Percentiles rank a stretch among this genome's conserved stretches.
These are phyloP conservation scores for Coelastrella sp. DNA, from an alignment of 139 green algal species.

Conservation along the genomic window DNA sequence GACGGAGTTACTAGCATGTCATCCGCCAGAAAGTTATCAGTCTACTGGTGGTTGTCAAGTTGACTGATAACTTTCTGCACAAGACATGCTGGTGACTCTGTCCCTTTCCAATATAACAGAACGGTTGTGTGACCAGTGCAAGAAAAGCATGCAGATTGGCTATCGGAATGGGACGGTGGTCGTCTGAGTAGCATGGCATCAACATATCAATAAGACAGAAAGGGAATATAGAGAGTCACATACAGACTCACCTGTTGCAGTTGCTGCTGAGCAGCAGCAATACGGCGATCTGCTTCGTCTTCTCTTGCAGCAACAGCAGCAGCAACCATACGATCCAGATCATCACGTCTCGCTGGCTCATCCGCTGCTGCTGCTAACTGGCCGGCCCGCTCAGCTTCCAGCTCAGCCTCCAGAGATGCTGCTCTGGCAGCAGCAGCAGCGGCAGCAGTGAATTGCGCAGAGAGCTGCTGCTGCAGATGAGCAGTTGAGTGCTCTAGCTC, in stretches of 20 bases:
- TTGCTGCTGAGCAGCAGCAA: constrained; percentile 43
- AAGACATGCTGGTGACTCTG: too few species aligned
- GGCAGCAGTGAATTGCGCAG: constrained; percentile 32
- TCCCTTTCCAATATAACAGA: not conserved
- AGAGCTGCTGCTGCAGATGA: constrained; percentile 33
- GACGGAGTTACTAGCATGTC: too few species aligned
- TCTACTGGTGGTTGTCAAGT: too few species aligned
- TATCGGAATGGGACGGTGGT: too few species aligned
- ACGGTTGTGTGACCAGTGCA: too few species aligned
- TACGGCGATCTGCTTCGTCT: constrained; percentile 53
- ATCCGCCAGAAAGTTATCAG: too few species aligned
- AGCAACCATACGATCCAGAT: constrained; percentile 60
- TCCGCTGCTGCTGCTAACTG: constrained; percentile 43
- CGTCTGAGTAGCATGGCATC: not conserved
- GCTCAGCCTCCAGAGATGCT: constrained; percentile 49
- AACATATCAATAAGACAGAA: not conserved
- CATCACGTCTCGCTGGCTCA: constrained; percentile 42
- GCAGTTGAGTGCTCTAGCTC: not conserved
- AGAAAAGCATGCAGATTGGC: too few species aligned
- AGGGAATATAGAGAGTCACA: not conserved
- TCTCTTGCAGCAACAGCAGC: constrained; percentile 58
- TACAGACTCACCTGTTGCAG: not conserved
- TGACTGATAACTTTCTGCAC: too few species aligned
- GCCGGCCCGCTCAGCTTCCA: constrained; percentile 49
- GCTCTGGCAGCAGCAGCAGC: constrained; percentile 40